Base-by-base conservation (phyloP, 139 green algal genomes). In the Coccomyxa sp. region DNA sequence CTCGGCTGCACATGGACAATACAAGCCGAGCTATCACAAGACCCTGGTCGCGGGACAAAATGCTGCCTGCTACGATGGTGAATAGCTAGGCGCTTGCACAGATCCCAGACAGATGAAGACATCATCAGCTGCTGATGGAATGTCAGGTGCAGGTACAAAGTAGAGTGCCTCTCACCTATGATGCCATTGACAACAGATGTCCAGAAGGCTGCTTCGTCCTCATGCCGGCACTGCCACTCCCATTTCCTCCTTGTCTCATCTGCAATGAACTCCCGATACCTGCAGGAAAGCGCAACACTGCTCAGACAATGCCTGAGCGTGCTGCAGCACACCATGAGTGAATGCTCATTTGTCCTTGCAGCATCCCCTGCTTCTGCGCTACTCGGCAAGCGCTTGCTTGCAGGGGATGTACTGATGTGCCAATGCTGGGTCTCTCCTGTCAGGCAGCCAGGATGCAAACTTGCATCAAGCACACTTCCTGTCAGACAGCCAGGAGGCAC, bases 191-290 rank as follows among this genome's bases (percentile, higher is more conserved):
- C 39, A 27, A 81, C 40, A 0, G 12, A 16, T 27, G 29, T 50
- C 79, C 85, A 86, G 9, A 83, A 50, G 24, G 69, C 68, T 1
- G 77, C 9, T 79, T 90, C 86, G 38, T 80, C 76, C 36, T 73
- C 35, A 31, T 79, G 75, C 33, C 41, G 37, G 27, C 81, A 76
- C 37, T 37, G 34, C 86, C 86, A 90, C 31, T 39, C 38, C 84
- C 84, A 90, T 70, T 82, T 40, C 35, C 73, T 39, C 55, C 82
- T 87, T 14, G 85, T 89, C 68, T 90, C 84, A 27, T 90, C 81
- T 0, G 39, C 75, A 1, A 77, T 31, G 71, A 85, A 90, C 34
- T 85, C 64, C 22, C 78, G 41, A 80, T 90, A 88, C 22, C 80
- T 87, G 83, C 70, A 79, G 7, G 0, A 44, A 71, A 29, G 31